Evolutionary conservation across 345 rosid species (phyloP), one percentile per base, ranked within the genome.

Genomic region (Triadica sebifera): DNA sequence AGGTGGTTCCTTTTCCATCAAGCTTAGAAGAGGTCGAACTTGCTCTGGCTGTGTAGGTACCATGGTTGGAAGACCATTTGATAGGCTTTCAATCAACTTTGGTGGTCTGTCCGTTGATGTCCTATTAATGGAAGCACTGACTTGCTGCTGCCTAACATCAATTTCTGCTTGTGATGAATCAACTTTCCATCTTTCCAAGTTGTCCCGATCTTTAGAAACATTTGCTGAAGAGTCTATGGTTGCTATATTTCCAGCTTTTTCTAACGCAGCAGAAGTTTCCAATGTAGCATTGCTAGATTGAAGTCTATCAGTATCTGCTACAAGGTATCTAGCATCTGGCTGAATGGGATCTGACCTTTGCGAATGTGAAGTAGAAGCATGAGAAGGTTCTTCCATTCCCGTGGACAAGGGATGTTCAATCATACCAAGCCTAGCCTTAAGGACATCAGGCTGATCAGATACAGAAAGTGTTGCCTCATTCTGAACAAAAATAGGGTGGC

Each of bases 1-100:
- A 71, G 96, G 98, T 29, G 99, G 98, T 85, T 95, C 99, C 86
- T 92, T 95, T 65, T 95, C 99, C 89, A 93, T 84, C 86, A 95
- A 89, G 90, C 97, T 95, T 75, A 95, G 93, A 78, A 95, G 87
- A 74, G 99, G 99, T 38, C 97, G 90, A 77, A 95, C 99, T 85
- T 90, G 96, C 74, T 92, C 98, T 51, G 89, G 81, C 61, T 88
- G 93, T 69, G 88, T 56, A 75, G 81, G 79, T 62, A 15, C 53
- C 22, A 81, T 56, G 73, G 82, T 50, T 38, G 89, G 74, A 81
- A 84, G 77, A 63, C 96, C 97, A 81, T 89, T 87, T 58, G 89
- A 86, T 64, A 83, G 76, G 74, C 83, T 83, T 67, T 92, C 98
- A 17, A 83, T 86, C 69, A 82, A 77, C 77, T 89, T 94, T 67